Conservation (phyloP, 176 grass and related monocot species). For the Oryza australiensis region DNA sequence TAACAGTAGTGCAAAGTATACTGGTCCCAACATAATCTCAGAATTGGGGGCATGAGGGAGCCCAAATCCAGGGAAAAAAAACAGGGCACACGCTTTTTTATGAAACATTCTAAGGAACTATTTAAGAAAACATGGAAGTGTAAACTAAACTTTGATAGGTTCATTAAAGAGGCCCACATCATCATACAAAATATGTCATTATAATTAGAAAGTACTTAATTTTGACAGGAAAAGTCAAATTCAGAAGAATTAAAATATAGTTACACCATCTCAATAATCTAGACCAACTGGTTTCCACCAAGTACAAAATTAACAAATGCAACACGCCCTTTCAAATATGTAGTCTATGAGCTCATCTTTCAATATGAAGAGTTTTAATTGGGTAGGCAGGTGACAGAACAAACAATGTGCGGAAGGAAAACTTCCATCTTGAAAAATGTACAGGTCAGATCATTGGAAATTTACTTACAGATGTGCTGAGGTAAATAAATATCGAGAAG, state of each 20-base stretch:
- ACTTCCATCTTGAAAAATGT: background rate
- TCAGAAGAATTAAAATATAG: background rate
- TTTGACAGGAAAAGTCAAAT: background rate
- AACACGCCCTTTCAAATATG: background rate
- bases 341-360: background rate
- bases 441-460: background rate
- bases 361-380: background rate
- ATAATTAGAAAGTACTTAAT: background rate
- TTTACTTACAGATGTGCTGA: background rate
- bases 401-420: background rate
- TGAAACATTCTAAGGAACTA: constrained; percentile 37
- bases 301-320: background rate
- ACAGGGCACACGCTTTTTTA: constrained; percentile 20
- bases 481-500: background rate
- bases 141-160: background rate
- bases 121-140: background rate
- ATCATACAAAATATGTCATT: background rate
- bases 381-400: background rate
- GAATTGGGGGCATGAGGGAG: constrained; percentile 16
- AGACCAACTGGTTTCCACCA: background rate
- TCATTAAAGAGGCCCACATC: background rate
- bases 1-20: constrained; percentile 1
- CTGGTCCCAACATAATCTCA: background rate
- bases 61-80: constrained; percentile 21
- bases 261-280: background rate